Conservation (phyloP, 148 eudicot genomes). For the Oxyria digyna region DNA sequence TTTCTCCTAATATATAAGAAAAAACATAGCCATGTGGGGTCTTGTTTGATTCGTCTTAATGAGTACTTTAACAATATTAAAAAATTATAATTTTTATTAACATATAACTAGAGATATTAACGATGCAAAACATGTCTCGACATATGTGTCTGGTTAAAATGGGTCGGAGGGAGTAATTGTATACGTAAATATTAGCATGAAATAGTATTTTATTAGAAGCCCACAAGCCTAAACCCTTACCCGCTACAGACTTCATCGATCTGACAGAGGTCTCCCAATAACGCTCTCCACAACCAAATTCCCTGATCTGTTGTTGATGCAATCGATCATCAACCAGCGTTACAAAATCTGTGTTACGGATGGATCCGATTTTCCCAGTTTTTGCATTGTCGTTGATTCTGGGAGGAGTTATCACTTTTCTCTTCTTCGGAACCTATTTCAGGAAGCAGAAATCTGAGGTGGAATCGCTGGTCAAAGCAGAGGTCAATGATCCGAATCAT, state of each 20-base stretch:
- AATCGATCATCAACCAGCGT: not conserved
- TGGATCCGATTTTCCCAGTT: conserved; percentile 53
- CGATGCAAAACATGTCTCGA: too few species aligned
- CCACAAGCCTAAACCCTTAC: not conserved
- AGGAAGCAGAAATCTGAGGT: conserved; percentile 56
- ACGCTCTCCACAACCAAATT: not conserved
- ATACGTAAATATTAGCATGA: too few species aligned
- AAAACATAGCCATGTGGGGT: too few species aligned
- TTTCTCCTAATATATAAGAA: too few species aligned
- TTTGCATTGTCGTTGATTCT: conserved; percentile 30
- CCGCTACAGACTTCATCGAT: not conserved
- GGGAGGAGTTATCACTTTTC: conserved; percentile 47
- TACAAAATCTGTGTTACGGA: conserved; percentile 5
- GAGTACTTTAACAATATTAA: too few species aligned
- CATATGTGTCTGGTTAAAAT: too few species aligned
- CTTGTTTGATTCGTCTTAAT: too few species aligned
- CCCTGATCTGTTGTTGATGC: not conserved
- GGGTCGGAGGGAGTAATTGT: too few species aligned
- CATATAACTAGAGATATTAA: too few species aligned
- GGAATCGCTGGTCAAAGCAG: conserved; percentile 51
- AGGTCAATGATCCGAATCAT: conserved; percentile 19
- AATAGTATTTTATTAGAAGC: too few species aligned
- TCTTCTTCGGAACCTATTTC: conserved; percentile 63
- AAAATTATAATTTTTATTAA: too few species aligned
- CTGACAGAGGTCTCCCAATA: not conserved